These are phyloP conservation scores for Fraxinus greggii DNA, from an alignment of 305 asterid species.

Conservation along the genomic window DNA sequence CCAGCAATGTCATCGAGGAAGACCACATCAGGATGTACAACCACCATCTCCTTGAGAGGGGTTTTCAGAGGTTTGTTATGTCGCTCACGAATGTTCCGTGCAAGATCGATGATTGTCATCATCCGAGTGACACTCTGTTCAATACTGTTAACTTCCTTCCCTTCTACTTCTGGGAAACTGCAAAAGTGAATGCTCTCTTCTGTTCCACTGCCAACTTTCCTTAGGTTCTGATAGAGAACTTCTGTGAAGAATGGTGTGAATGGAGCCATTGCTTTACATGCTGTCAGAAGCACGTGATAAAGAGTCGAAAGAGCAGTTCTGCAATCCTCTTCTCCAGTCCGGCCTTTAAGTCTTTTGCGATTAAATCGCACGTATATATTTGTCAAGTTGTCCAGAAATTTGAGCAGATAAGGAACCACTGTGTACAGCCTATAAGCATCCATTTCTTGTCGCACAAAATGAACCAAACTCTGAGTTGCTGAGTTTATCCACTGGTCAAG, in stretches of 20 bases:
- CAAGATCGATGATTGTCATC: conserved; percentile 89
- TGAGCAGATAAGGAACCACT: conserved; percentile 88
- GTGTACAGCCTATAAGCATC: conserved; percentile 91
- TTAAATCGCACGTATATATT: conserved; percentile 93
- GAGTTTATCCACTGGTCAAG: conserved; percentile 97
- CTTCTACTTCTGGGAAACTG: conserved; percentile 80
- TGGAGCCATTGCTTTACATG: conserved; percentile 97
- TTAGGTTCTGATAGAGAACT: conserved; percentile 84
- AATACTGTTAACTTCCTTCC: conserved; percentile 80
- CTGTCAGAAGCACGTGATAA: conserved; percentile 77
- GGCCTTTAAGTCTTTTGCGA: conserved; percentile 91
- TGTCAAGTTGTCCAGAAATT: conserved; percentile 84
- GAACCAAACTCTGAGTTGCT: conserved; percentile 89
- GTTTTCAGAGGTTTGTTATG: conserved; percentile 87
- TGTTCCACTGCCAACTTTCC: conserved; percentile 59
- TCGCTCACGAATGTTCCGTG: conserved; percentile 91
- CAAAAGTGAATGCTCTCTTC: conserved; percentile 94
- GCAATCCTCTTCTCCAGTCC: conserved; percentile 89
- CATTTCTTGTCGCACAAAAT: conserved; percentile 95
- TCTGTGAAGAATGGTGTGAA: conserved; percentile 96
- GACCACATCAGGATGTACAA: conserved; percentile 87
- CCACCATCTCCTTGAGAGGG: conserved; percentile 88
- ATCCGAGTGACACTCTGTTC: conserved; percentile 88
- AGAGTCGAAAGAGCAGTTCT: conserved; percentile 92
- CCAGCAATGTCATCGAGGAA: conserved; percentile 80